Evolutionary conservation across 129 eudicot genomes (phyloP), one percentile per base, ranked within the genome.

Genomic region (Chrysanthemum lavandulifolium): DNA sequence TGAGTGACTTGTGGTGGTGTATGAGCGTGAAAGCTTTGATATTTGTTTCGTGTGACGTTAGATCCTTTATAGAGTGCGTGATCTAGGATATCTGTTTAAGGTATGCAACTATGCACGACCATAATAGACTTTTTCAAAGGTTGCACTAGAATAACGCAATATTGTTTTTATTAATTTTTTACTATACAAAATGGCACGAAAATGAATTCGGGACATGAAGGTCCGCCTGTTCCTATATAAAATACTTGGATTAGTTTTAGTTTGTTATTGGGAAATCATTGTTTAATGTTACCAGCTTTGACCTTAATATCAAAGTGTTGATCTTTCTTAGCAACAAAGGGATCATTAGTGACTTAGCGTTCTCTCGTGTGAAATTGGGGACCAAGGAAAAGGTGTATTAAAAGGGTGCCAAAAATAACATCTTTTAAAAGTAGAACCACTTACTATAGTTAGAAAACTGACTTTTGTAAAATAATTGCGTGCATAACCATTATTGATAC

Each of bases 401-500:
- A 58, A 13, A 49, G 63, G 68, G 33, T 27, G 51, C 69, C 36
- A 68, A 60, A 48, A 76, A 29, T 51, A 68, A 58, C 47, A 40
- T 40, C 47, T 69, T 76, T 68, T 48, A 68, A 49, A 68, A 76
- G 80, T 59, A 49, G 55, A 76, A 60, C 69, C 64, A 76, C 80
- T 68, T 68, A 27, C 43, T 49, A 31, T 76, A 58, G 8, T 29
- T 58, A 76, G 66, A 64, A n/a, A 54, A 53, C 11, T 25, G 51
- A 29, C 61, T 61, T 61, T 25, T 8, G 16, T 60, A 10, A 72
- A 52, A 65, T 75, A 43, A 55, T 55, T 65, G 65, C 67, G 23
- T 55, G 56, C 5, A 23, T 66, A 57, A 47, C 57, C 66, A 23
- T 14, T 53, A 65, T 65, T 43, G 52, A 8, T 54, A 19, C 4